Base-by-base conservation (phyloP, 208 protist genomes). In the Endotrypanum monterogeii region DNA sequence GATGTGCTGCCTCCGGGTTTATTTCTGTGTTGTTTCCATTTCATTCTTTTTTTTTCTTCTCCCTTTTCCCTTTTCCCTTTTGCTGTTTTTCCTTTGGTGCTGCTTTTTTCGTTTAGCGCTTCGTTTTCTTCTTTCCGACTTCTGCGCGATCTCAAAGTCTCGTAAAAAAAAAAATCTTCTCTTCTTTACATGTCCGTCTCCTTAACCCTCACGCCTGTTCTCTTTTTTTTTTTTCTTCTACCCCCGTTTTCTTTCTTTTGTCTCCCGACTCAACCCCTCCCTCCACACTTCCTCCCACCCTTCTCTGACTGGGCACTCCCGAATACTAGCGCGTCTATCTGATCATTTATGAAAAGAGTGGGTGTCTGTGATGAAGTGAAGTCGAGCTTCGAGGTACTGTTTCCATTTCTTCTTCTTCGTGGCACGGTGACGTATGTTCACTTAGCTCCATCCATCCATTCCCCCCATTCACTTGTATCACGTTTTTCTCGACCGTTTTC, bases 31-130 rank as follows among this genome's bases (percentile, higher is more conserved):
- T 41, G 30, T 50, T 48, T 2, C 9, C 44, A 12, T 58, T 23
- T 63, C 28, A 48, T 41, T n/a, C 37, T 44, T 63, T 50, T 66
- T 39, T 44, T 57, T 58, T 55, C 48, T 71, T 9, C 39, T 66
- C 39, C 37, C 60, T 5, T 60, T 12, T 6, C 48, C 35, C n/a
- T 51, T 2, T 3, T 48, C 41, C 25, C 44, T 76, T 3, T 81
- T 65, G 0, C 35, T 69, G 39, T 0, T 28, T 70, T 46, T 39
- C 60, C 4, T 32, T 20, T 63, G 28, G 30, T 1, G 2, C 30
- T 30, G 8, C 37, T 25, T 39, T 30, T 28, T 39, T 25, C 25
- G 54, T 51, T 28, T 58, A 23, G 5, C 0, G 25, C 20, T 4
- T n/a, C 20, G 14, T 61, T 61, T 32, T 37, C 25, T 39, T 39